Conservation (phyloP, 2,329 filamentous ascomycete species). For the Colletotrichum orbiculare region DNA sequence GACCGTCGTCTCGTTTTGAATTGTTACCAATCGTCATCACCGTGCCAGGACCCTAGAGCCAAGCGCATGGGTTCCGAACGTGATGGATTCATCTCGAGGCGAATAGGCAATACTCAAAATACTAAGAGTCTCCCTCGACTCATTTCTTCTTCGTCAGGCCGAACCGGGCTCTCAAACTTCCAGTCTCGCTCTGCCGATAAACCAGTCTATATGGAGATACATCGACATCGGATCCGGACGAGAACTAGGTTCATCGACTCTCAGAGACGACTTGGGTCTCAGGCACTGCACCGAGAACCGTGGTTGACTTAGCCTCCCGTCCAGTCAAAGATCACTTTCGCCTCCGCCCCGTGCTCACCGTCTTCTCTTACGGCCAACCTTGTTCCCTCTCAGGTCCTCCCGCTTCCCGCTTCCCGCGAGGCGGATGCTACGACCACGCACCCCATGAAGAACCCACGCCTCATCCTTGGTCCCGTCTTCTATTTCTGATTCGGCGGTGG, state of each 20-base stretch:
- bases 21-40: slow-evolving; percentile 15
- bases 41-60: slow-evolving; percentile 15
- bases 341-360: slow-evolving; percentile 18
- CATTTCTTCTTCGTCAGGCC: slow-evolving; percentile 29
- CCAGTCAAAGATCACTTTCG: neutral
- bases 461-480: slow-evolving; percentile 31
- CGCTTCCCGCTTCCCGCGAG: slow-evolving; percentile 33
- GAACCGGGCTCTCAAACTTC: slow-evolving; percentile 35
- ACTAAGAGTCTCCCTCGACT: neutral
- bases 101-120: neutral
- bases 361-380: slow-evolving; percentile 19
- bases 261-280: slow-evolving; percentile 32
- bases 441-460: slow-evolving; percentile 39
- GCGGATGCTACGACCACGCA: slow-evolving; percentile 40
- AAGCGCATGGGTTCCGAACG: slow-evolving; percentile 18
- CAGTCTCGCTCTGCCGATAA: slow-evolving; percentile 30
- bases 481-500: slow-evolving; percentile 33
- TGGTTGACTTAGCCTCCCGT: slow-evolving; percentile 21
- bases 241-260: slow-evolving; percentile 23
- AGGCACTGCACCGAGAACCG: slow-evolving; percentile 20
- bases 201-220: slow-evolving; percentile 33
- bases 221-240: slow-evolving; percentile 24
- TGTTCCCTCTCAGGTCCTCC: slow-evolving; percentile 31
- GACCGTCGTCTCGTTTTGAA: slow-evolving; percentile 34
- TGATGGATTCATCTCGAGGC: slow-evolving; percentile 13